These are phyloP conservation scores for Camellia sinensis DNA, from an alignment of 148 eudicot genomes.

Conservation along the genomic window DNA sequence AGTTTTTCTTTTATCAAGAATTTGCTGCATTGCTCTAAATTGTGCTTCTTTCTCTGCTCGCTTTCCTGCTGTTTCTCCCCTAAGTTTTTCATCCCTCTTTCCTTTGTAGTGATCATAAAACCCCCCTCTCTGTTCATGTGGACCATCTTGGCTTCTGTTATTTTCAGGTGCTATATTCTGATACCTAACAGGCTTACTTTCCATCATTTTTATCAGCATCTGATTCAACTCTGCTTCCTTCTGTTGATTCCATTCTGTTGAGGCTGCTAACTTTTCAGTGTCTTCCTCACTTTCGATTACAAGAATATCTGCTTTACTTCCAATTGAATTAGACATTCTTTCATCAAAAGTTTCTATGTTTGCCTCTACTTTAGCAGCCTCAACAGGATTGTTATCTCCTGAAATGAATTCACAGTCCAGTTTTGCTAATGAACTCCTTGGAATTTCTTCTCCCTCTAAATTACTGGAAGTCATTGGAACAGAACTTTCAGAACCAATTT, in stretches of 20 bases:
- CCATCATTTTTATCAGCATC: conserved; percentile 73
- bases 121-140: conserved; percentile 43
- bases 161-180: conserved; percentile 32
- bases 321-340: conserved; percentile 18
- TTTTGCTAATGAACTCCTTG: conserved; percentile 20
- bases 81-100: conserved; percentile 52
- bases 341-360: conserved; percentile 29
- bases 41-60: conserved; percentile 61
- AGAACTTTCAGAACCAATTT: conserved; percentile 33
- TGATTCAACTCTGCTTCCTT: conserved; percentile 86
- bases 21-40: conserved; percentile 44
- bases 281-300: conserved; percentile 39
- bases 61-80: conserved; percentile 43
- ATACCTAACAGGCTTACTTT: conserved; percentile 49
- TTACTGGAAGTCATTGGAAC: conserved; percentile 30
- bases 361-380: conserved; percentile 32
- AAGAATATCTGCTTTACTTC: conserved; percentile 29
- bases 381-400: conserved; percentile 25
- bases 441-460: conserved; percentile 27
- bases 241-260: conserved; percentile 80
- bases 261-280: conserved; percentile 54
- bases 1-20: conserved; percentile 56
- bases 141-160: conserved; percentile 35
- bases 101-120: conserved; percentile 44
- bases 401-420: conserved; percentile 23